Base-by-base conservation (phyloP, 2,329 filamentous ascomycete genomes). In the Emergomyces pasteurianus region DNA sequence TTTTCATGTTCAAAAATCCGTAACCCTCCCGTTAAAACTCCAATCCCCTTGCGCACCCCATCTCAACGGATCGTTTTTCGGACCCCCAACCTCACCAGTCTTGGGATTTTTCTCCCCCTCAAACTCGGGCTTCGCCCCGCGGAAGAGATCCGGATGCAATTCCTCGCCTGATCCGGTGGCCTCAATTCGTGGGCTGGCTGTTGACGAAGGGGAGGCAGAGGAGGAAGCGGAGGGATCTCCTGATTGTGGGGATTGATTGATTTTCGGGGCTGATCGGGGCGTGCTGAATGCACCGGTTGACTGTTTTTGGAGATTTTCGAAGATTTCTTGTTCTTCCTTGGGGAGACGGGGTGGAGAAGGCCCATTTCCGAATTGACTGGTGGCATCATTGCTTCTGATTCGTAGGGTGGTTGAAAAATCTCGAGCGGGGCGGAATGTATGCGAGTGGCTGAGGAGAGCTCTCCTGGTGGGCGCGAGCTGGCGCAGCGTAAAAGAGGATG, bases 1-100 rank as follows among this genome's bases (percentile, higher is more conserved):
- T 47, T 2, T 28, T 49, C 16, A 38, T 49, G 2, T 8, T 7
- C 69, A 84, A 63, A 99, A 99, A 75, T 99, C 94, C 28, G 92
- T 97, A 60, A 95, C 92, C 65, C 92, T 80, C 54, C 94, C 94
- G 74, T 96, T 96, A 74, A 89, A 99, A 73, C 90, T 96, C 88
- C 92, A 99, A 72, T 89, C 86, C 0, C 89, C 86, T 0, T 69
- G 72, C 21, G 81, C 79, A 0, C 91, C 91, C 92, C 92, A 96
- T 68, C 92, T 79, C 71, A 97, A 71, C 58, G 94, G 94, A 76
- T 99, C 92, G 71, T 95, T 97, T 85, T 97, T 99, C 6, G 94
- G 94, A 0, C 94, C 94, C 6, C 94, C 94, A 12, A 96, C 85
- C 80, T 99, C 94, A 28, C 94, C 94, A 1, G 94, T 99, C 79